Percentiles rank a stretch among this genome's conserved stretches.
Conservation (phyloP, 1,139 yeast species). For the Saccharomyces hybrid region DNA sequence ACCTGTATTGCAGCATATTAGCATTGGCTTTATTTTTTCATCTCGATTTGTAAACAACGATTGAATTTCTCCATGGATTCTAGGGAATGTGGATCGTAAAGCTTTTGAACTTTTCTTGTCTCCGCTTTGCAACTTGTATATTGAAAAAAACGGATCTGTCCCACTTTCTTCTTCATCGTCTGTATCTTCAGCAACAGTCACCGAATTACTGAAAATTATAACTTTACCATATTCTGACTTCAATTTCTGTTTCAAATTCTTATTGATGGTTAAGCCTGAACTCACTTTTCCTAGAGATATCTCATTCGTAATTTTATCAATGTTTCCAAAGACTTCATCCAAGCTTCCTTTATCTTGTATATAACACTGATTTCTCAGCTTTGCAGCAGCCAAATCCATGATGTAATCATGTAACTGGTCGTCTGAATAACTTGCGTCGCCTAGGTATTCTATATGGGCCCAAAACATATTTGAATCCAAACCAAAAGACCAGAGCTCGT, state of each 20-base stretch:
- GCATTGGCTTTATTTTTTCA: constrained; percentile 14
- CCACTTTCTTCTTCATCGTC: background rate
- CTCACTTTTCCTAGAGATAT: constrained; percentile 18
- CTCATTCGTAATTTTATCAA: constrained; percentile 19
- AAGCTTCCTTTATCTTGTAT: constrained; percentile 1
- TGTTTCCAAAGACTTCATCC: constrained; percentile 8
- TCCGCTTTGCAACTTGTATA: constrained; percentile 23
- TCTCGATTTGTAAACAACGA: background rate
- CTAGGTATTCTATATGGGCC: constrained; percentile 37
- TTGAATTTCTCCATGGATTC: constrained; percentile 11
- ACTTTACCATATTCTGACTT: constrained; percentile 10
- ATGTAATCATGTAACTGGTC: constrained; percentile 33
- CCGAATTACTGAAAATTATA: constrained; percentile 19
- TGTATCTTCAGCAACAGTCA: background rate
- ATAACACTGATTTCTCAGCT: background rate
- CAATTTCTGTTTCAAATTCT: constrained; percentile 8
- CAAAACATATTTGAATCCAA: constrained; percentile 54
- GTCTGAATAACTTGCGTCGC: constrained; percentile 34
- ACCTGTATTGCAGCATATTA: constrained; percentile 58
- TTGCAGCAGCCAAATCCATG: constrained; percentile 8
- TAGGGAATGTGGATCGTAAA: constrained; percentile 16
- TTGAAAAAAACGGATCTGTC: constrained; percentile 4
- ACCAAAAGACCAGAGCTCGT: constrained; percentile 70
- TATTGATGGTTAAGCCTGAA: constrained; percentile 11
- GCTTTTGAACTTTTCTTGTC: constrained; percentile 27